Percentiles rank a stretch among this genome's conserved stretches.
phyloP scores from a whole-genome alignment of 2,329 filamentous ascomycete genomes.

The Talaromyces islandicus region DNA sequence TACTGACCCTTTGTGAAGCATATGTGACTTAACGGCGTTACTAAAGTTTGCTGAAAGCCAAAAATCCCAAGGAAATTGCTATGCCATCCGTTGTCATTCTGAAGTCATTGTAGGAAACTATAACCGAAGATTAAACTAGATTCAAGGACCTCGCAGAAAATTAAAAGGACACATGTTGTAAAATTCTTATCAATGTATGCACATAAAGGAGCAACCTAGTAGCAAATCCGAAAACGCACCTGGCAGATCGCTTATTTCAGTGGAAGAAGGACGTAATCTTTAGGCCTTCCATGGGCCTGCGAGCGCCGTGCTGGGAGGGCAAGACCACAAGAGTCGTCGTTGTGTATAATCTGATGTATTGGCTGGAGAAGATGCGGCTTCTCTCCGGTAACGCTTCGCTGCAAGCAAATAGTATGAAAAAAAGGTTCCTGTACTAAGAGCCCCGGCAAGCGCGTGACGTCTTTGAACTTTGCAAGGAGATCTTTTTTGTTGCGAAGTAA shows the following conservation, averaged over 20 bases:
- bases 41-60: not conserved
- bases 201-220: not conserved
- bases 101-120: not conserved
- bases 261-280: not conserved
- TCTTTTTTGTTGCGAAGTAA: not conserved
- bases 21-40: not conserved
- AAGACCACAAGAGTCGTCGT: not conserved
- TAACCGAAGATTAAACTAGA: not conserved
- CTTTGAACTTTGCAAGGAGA: not conserved
- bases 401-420: not conserved
- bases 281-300: not conserved
- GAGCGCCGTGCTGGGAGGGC: not conserved
- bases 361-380: not conserved
- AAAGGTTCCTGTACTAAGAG: not conserved
- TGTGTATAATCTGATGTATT: not conserved
- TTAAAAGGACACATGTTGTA: not conserved
- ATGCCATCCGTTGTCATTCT: not conserved
- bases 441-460: not conserved
- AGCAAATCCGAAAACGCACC: not conserved
- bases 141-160: no score
- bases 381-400: not conserved
- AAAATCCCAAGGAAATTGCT: not conserved
- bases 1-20: not conserved
- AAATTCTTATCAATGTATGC: not conserved
- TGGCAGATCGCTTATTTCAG: not conserved